phyloP scores from a whole-genome alignment of 495 filamentous ascomycete genomes.

The Penicillium egyptiacum region DNA sequence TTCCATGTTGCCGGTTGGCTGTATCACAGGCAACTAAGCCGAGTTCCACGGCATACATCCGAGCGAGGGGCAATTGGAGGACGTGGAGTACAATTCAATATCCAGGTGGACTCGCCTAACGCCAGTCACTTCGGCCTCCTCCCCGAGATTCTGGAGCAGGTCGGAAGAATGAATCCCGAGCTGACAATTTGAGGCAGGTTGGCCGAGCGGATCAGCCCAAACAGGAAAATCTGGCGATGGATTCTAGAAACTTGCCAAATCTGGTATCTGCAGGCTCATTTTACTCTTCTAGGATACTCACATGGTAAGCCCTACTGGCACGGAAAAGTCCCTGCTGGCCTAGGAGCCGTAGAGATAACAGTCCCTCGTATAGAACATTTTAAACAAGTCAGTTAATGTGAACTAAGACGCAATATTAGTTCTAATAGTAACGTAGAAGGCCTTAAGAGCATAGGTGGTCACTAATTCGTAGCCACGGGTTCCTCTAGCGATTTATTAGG shows the following conservation, averaged over 20 bases:
- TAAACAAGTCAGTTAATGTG: too few species aligned
- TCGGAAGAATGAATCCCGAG: conserved; percentile 10
- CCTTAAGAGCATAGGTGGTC: too few species aligned
- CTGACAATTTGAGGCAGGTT: conserved; percentile 9
- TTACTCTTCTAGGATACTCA: conserved; percentile 3
- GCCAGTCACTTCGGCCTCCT: conserved; percentile 15
- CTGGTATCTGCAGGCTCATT: conserved; percentile 1
- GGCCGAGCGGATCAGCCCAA: conserved; percentile 13
- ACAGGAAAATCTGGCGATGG: conserved; percentile 10
- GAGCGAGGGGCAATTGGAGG: conserved; percentile 9
- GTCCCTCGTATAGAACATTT: too few species aligned
- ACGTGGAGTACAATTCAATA: conserved; percentile 9
- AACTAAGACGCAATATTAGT: too few species aligned
- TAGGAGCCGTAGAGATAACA: too few species aligned
- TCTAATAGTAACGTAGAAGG: too few species aligned
- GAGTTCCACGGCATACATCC: conserved; percentile 7
- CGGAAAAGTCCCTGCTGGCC: too few species aligned
- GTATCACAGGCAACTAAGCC: conserved; percentile 4
- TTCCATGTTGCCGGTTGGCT: conserved; percentile 9
- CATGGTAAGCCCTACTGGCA: too few species aligned
- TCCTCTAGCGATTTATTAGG: too few species aligned
- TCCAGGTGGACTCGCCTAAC: neutral
- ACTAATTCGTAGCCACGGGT: too few species aligned
- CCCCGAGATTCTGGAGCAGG: conserved; percentile 10
- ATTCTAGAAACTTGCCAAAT: conserved; percentile 3